Percentiles rank a stretch among this genome's conserved stretches.
These are phyloP conservation scores for Epichloe gansuensis DNA, from an alignment of 2,329 filamentous ascomycete genomes.

Conservation along the genomic window DNA sequence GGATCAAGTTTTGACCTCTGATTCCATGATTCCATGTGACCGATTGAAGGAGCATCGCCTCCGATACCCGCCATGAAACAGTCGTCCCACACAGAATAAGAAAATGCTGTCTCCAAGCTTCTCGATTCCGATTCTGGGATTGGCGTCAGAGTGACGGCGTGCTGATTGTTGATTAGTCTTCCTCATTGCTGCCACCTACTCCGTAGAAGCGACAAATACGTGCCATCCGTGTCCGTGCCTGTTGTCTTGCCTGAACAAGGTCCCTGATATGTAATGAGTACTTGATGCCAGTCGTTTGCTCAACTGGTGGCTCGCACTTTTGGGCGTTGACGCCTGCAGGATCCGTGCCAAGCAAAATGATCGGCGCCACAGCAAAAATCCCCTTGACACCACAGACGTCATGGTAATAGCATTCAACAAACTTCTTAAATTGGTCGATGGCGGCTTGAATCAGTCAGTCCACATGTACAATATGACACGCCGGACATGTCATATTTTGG, in stretches of 20 bases:
- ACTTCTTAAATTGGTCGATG: too few relatives aligned
- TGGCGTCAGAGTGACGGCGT: neutral
- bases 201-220: neutral
- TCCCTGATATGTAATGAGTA: neutral
- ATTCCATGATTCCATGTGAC: too few relatives aligned
- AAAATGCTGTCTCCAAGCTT: neutral
- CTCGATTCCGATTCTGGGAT: neutral
- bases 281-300: neutral
- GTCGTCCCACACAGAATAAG: neutral
- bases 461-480: too few relatives aligned
- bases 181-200: neutral
- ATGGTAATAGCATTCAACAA: neutral
- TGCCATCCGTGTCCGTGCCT: neutral
- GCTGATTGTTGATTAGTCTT: neutral
- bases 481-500: conserved; percentile 4
- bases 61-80: too few relatives aligned
- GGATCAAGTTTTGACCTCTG: too few relatives aligned
- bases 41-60: too few relatives aligned
- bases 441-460: too few relatives aligned
- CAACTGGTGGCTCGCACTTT: neutral
- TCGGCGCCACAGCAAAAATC: neutral
- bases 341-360: neutral
- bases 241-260: neutral
- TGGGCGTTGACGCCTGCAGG: neutral
- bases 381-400: neutral